A percentile compares a stretch with the other conserved stretches of the same genome.
These are phyloP conservation scores for Clarireedia hainanense DNA, from an alignment of 2,329 filamentous ascomycete genomes.

Conservation along the genomic window DNA sequence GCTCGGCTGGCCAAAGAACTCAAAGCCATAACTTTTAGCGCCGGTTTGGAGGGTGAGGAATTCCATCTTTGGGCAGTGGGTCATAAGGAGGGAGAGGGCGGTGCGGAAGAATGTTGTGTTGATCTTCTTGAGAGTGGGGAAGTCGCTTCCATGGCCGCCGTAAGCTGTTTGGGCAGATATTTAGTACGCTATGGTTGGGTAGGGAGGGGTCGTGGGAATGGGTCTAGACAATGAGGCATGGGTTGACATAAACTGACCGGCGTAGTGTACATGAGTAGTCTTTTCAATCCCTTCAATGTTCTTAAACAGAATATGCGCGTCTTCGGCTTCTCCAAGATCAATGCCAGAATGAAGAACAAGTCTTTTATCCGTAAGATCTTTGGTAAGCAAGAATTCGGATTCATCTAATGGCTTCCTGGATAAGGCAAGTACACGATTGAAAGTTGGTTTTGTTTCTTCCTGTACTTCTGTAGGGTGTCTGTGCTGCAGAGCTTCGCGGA, in stretches of 20 bases:
- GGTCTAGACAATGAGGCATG: no score
- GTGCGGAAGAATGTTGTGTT: constrained; percentile 32
- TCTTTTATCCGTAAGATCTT: background rate
- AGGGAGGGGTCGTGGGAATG: no score
- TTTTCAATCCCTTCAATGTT: constrained; percentile 30
- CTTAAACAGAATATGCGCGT: constrained; percentile 1
- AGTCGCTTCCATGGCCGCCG: constrained; percentile 14
- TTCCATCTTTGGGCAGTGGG: background rate
- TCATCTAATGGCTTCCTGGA: constrained; percentile 19
- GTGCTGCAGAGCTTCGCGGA: constrained; percentile 14
- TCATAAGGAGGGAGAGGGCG: constrained; percentile 20
- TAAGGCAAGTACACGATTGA: constrained; percentile 23
- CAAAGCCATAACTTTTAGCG: background rate
- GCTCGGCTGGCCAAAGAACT: background rate
- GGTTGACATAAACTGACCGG: background rate
- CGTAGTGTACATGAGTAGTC: constrained; percentile 37
- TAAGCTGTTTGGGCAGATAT: background rate
- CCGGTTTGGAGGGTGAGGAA: background rate
- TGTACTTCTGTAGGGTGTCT: background rate
- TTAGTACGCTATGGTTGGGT: no score
- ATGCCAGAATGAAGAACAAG: constrained; percentile 31
- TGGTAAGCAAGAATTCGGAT: constrained; percentile 16
- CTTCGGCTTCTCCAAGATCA: constrained; percentile 26
- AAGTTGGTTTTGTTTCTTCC: constrained; percentile 26
- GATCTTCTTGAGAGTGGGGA: constrained; percentile 11